Evolutionary conservation across 352 stramenopile species (phyloP).

Genomic region (Pythium periplocum): DNA sequence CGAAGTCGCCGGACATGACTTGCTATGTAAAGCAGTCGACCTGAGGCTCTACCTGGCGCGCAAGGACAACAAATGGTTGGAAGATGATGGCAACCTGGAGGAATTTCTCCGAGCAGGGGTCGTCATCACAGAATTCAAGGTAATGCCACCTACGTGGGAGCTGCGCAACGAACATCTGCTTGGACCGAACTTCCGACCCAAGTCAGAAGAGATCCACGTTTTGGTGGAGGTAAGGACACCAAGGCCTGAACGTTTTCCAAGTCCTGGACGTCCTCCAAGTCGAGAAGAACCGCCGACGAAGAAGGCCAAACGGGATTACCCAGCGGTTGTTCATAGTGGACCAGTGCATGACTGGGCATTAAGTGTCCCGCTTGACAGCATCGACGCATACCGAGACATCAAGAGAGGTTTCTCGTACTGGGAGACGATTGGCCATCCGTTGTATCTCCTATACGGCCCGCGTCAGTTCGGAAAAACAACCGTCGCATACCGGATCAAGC

Average conservation of each 20-base stretch:
- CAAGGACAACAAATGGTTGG: slow-evolving; percentile 15
- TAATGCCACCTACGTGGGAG: too few relatives aligned
- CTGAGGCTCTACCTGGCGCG: slow-evolving; percentile 17
- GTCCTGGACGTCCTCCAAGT: slow-evolving; percentile 17
- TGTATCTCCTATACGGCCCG: slow-evolving; percentile 15
- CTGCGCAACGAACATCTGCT: too few relatives aligned
- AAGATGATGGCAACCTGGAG: slow-evolving; percentile 15
- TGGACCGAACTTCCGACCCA: too few relatives aligned
- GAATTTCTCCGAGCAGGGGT: slow-evolving; percentile 1
- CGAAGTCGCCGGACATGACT: slow-evolving; percentile 14
- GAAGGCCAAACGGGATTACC: background rate
- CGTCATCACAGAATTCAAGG: too few relatives aligned
- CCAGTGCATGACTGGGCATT: slow-evolving; percentile 2
- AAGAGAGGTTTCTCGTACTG: slow-evolving; percentile 7
- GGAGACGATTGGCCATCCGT: slow-evolving; percentile 1
- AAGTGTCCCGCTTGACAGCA: slow-evolving; percentile 6
- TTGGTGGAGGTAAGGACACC: too few relatives aligned
- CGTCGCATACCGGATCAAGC: slow-evolving; percentile 10
- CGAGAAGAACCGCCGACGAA: background rate
- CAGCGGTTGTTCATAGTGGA: background rate
- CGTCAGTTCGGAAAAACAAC: slow-evolving; percentile 4
- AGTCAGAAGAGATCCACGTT: too few relatives aligned
- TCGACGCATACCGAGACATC: slow-evolving; percentile 5
- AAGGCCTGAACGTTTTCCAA: slow-evolving; percentile 3
- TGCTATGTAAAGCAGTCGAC: background rate